These are phyloP conservation scores for Fennellomyces sp. DNA, from an alignment of 371 early-diverging fungal species.

Conservation along the genomic window DNA sequence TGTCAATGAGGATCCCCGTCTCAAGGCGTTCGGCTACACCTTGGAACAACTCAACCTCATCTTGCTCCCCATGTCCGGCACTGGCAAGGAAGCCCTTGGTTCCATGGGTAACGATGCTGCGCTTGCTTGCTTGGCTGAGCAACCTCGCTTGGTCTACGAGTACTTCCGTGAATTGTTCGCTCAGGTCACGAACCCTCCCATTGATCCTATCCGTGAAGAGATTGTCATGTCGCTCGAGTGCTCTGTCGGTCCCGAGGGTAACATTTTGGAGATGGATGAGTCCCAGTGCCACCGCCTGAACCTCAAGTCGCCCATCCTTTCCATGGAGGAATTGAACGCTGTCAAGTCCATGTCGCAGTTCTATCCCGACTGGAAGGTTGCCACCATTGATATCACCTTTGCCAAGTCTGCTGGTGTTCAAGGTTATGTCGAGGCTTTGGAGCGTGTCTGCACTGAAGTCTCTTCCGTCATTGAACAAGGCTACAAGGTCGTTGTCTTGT, in stretches of 20 bases:
- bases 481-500: slow-evolving; percentile 82
- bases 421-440: slow-evolving; percentile 81
- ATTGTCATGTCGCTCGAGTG: slow-evolving; percentile 96
- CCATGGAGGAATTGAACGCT: slow-evolving; percentile 79
- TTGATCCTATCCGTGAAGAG: slow-evolving; percentile 97
- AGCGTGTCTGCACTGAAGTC: slow-evolving; percentile 86
- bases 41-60: slow-evolving; percentile 92
- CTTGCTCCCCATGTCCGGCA: slow-evolving; percentile 81
- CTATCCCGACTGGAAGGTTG: slow-evolving; percentile 79
- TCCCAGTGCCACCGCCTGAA: slow-evolving; percentile 80
- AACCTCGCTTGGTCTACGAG: slow-evolving; percentile 91
- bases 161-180: slow-evolving; percentile 97
- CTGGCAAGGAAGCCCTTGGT: slow-evolving; percentile 95
- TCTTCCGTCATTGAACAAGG: slow-evolving; percentile 77
- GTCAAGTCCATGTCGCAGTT: slow-evolving; percentile 68
- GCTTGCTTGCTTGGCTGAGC: slow-evolving; percentile 88
- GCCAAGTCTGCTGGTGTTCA: slow-evolving; percentile 71
- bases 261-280: slow-evolving; percentile 83
- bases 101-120: slow-evolving; percentile 98
- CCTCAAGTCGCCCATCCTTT: slow-evolving; percentile 88
- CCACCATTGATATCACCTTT: slow-evolving; percentile 89
- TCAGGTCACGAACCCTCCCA: slow-evolving; percentile 97
- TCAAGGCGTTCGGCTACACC: slow-evolving; percentile 90
- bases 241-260: slow-evolving; percentile 94
- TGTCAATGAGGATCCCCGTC: slow-evolving; percentile 79